A percentile compares a stretch with the other conserved stretches of the same genome.
Conservation (phyloP, 495 filamentous ascomycete genomes). For the Neurospora discreta region DNA sequence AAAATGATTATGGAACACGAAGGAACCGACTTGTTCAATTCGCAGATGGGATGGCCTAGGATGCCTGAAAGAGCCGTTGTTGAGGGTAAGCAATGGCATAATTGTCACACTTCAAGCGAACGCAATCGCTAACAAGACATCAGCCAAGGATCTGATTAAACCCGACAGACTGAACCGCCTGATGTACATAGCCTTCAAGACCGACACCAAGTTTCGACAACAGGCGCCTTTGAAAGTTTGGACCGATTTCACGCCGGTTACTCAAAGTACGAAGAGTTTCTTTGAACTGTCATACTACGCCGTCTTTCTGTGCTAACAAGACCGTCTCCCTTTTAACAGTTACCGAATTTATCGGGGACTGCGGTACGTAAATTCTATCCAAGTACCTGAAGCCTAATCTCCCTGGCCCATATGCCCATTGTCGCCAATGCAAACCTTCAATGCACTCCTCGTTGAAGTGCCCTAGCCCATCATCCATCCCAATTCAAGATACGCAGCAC, state of each 20-base stretch:
- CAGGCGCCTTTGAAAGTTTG: neutral
- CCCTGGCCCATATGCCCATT: too few species aligned
- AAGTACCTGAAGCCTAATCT: too few species aligned
- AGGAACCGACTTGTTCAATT: neutral
- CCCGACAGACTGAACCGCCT: neutral
- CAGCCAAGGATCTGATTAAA: neutral
- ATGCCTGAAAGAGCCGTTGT: conserved; percentile 1
- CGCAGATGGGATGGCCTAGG: neutral
- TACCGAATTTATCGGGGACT: too few species aligned
- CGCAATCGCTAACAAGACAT: neutral
- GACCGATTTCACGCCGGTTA: neutral
- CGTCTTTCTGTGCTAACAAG: too few species aligned
- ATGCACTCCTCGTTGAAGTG: too few species aligned
- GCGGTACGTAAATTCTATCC: too few species aligned
- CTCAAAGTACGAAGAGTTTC: neutral
- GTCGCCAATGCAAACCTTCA: too few species aligned
- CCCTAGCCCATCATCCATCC: too few species aligned
- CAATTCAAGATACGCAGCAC: too few species aligned
- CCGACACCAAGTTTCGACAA: neutral
- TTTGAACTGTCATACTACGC: too few species aligned
- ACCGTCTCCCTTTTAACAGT: too few species aligned
- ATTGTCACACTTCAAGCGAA: neutral
- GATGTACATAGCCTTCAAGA: neutral
- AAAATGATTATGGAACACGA: neutral
- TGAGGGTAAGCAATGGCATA: neutral